phyloP scores from a whole-genome alignment of 208 protist species.

The Crithidia brevicula region DNA sequence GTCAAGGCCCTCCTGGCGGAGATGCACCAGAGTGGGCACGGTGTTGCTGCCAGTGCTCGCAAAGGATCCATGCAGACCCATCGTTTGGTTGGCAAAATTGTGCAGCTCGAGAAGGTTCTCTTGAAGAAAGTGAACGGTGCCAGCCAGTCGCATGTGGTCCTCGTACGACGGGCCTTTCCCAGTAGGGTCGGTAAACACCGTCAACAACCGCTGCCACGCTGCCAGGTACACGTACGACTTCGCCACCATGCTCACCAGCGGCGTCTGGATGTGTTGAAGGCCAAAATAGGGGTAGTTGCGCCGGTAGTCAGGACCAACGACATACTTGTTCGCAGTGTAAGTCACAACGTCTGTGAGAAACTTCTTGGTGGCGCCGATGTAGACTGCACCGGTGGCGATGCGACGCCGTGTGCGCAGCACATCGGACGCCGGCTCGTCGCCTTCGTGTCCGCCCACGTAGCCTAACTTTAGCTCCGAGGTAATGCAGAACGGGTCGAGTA shows the following conservation, averaged over 20 bases:
- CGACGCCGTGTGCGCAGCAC: conserved; percentile 67
- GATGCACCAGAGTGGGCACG: conserved; percentile 55
- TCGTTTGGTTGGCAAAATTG: conserved; percentile 57
- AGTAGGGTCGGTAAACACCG: conserved; percentile 49
- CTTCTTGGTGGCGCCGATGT: conserved; percentile 70
- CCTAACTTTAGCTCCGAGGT: conserved; percentile 46
- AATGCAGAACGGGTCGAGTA: conserved; percentile 73
- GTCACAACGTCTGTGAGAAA: conserved; percentile 62
- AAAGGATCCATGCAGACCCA: conserved; percentile 70
- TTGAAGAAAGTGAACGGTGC: conserved; percentile 79
- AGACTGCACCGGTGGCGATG: conserved; percentile 74
- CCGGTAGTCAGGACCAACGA: conserved; percentile 71
- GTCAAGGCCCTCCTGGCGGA: conserved; percentile 80
- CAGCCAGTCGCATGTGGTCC: conserved; percentile 80
- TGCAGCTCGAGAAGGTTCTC: conserved; percentile 65
- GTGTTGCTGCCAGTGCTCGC: conserved; percentile 50
- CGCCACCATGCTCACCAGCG: conserved; percentile 74
- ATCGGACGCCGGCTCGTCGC: conserved; percentile 40
- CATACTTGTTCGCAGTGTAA: conserved; percentile 65
- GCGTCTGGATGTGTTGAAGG: conserved; percentile 87
- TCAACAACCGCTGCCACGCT: conserved; percentile 70
- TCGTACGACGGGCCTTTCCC: conserved; percentile 53
- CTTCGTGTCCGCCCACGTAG: conserved; percentile 45
- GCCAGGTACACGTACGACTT: conserved; percentile 80
- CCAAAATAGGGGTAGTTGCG: conserved; percentile 88